Evolutionary conservation across 129 eudicot genomes (phyloP), one percentile per base, ranked within the genome.

Genomic region (Pulicaria dysenterica): DNA sequence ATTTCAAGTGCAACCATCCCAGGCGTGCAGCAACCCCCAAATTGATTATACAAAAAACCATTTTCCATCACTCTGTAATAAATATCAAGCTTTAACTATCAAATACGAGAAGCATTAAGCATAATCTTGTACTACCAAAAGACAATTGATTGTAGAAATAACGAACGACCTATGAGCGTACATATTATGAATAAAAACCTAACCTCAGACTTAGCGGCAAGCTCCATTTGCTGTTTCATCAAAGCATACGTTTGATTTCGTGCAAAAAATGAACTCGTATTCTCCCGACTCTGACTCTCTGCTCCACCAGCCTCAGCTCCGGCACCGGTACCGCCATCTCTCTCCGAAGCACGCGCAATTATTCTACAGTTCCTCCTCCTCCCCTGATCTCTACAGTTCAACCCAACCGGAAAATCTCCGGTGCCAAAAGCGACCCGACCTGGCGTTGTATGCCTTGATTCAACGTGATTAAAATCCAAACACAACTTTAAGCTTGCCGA

Each of bases 121-220:
- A 72, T 4, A 58, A 43, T 17, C 45, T 13, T 31, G 48, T 47
- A 69, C 17, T 17, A 72, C 16, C 7, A 17, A 48, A 48, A 24
- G 31, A 4, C 66, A 38, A 47, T n/a, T 50, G 11, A 47, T 47
- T n/a, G 58, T 34, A 31, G 72, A 67, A 19, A 31, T 58, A 24
- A 24, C 31, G 2, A 6, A 60, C 19, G 10, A 60, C 47, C 13
- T 12, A 17, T 42, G 8, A 17, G 44, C 64, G 12, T 60, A 60
- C 11, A 60, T 2, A 60, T 48, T 37, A 15, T 15, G 50, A 49
- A 46, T 0, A 47, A 38, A 58, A 49, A 73, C 47, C 46, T 3
- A 24, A 91, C 99, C 99, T 95, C 99, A 7, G 96, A 82, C 74
- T 95, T 95, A 8, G 96, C 94, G 19, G 99, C 99, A 42, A 95